Conservation (phyloP, 2,329 filamentous ascomycete species). For the Penicillium sp. region DNA sequence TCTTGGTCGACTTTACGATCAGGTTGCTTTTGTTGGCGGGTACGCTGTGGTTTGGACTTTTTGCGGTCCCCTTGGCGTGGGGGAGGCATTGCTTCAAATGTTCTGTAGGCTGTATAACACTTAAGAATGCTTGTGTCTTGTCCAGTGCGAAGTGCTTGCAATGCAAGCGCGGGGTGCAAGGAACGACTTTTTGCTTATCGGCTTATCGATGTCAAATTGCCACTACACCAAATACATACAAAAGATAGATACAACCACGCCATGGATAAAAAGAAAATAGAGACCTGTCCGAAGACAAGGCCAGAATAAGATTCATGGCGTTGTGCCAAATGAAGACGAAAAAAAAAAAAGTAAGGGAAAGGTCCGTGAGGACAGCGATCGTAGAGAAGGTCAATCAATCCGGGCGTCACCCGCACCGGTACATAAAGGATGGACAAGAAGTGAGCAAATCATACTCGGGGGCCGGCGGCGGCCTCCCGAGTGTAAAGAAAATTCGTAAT, state of each 20-base stretch:
- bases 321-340: conserved; percentile 12
- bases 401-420: conserved; percentile 28
- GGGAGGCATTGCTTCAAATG: conserved; percentile 5
- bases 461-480: conserved; percentile 26
- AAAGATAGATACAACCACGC: conserved; percentile 1
- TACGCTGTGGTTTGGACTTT: conserved; percentile 5
- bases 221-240: conserved; percentile 7
- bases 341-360: conserved; percentile 11
- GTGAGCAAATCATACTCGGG: conserved; percentile 34
- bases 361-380: conserved; percentile 19
- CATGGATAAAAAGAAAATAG: conserved; percentile 1
- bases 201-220: conserved; percentile 18
- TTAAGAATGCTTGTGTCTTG: neutral
- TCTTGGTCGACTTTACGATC: conserved; percentile 7
- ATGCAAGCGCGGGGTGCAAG: conserved; percentile 3
- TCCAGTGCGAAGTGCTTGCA: neutral
- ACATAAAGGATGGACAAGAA: conserved; percentile 38
- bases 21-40: conserved; percentile 10
- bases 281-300: conserved; percentile 1
- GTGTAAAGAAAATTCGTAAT: conserved; percentile 37
- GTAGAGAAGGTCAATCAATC: conserved; percentile 26
- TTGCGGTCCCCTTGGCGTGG: conserved; percentile 13
- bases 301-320: conserved; percentile 13
- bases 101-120: neutral
- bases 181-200: conserved; percentile 15